Evolutionary conservation across 2,329 filamentous ascomycete species (phyloP), one percentile per base, ranked within the genome.

Genomic region (Microsporum canis): DNA sequence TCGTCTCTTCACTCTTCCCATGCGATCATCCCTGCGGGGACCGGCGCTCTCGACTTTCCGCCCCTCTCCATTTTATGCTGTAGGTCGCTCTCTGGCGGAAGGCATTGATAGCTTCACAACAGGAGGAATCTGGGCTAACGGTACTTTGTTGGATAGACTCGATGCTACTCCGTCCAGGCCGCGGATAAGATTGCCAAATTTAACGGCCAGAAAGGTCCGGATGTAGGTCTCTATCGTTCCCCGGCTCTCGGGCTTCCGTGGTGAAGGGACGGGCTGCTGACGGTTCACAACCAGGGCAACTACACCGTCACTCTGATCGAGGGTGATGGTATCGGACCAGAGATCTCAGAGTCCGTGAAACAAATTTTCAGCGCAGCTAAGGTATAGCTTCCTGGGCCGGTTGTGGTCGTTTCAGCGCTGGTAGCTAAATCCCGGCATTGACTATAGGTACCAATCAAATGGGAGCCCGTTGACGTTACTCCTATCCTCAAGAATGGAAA

Each of bases 331-430:
- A 99, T 99, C 75, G 94, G 94, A 64, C 94, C 94, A 66, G 92
- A 99, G 80, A 99, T 99, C 74, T 86, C 94, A 67, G 87, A 96
- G 78, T 95, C 94, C 58, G 91, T 99, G 73, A 99, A 97, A 85
- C 89, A 96, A 77, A 99, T 99, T 79, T 99, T 96, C 80, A 83
- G 86, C 71, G 94, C 94, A 70, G 94, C 94, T 71, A 89, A 95
- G 77, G 92, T 95, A 80, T 76, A 43, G 23, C 47, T 45, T 8
- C 41, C 57, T 3, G 29, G 23, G 31, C 4, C 14, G 14, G 8
- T 29, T 51, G 8, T 29, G 27, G 3, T 27, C 45, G 10, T 23
- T 5, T 10, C 27, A 10, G 3, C 14, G 55, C 41, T 53, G 58
- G 17, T 57, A 41, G 53, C 59, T 43, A 17, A 43, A 43, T 43